Percentiles rank a stretch among this genome's conserved stretches.
Evolutionary conservation across 2,329 filamentous ascomycete genomes (phyloP).

Genomic region (Sporothrix brasiliensis): DNA sequence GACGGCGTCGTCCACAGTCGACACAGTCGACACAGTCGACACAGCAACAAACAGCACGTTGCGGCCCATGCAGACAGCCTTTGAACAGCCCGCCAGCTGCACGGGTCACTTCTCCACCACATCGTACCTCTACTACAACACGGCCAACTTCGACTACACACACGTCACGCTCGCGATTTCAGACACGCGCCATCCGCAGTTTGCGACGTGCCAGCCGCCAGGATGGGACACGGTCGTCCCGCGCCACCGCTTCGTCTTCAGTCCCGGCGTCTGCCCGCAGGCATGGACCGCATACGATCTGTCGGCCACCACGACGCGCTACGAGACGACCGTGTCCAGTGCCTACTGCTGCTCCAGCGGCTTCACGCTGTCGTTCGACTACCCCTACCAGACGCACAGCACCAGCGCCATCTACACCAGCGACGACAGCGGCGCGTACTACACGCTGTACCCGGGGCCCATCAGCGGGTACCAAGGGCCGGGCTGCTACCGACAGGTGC

Average conservation of each 20-base stretch:
- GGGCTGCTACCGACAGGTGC: neutral
- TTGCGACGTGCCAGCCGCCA: neutral
- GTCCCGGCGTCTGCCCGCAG: neutral
- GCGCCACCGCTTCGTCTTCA: neutral
- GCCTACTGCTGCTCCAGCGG: neutral
- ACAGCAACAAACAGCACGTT: neutral
- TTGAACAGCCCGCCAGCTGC: neutral
- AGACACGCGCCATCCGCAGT: neutral
- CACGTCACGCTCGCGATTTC: neutral
- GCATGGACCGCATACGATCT: neutral
- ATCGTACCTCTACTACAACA: slow-evolving; percentile 2
- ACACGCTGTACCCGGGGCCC: neutral
- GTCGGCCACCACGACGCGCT: neutral
- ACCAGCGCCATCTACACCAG: neutral
- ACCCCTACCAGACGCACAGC: neutral
- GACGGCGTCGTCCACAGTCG: neutral
- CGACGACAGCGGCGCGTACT: neutral
- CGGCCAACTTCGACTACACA: neutral
- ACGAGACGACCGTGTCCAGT: neutral
- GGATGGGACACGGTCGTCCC: neutral
- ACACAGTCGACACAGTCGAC: neutral
- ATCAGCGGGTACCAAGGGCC: neutral
- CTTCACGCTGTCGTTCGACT: neutral
- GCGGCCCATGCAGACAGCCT: neutral
- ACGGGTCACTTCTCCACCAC: neutral